Evolutionary conservation across 176 grass and related monocot genomes (phyloP), one percentile per base, ranked within the genome.

Genomic region (Tuctoria greenei): DNA sequence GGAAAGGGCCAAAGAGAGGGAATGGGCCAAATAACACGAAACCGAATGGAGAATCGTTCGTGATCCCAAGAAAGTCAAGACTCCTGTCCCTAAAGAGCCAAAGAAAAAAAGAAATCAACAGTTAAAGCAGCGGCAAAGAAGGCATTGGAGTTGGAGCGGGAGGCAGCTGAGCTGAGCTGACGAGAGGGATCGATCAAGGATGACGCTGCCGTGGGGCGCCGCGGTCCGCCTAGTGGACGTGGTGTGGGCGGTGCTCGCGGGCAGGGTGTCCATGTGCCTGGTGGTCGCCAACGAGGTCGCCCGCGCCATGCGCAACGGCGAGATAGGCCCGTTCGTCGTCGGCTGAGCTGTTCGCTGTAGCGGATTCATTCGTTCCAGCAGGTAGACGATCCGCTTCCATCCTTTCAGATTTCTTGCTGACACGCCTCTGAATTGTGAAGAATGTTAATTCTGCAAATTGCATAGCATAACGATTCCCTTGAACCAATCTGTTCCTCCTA

Each of bases 181-280:
- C 1, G 11, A 18, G 67, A 56, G 15, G 58, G 25, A 20, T 62
- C 16, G 25, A 20, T 62, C 16, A 41, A 74, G 31, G 72, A 93
- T 84, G 88, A 69, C 66, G 12, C 83, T 97, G 88, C 71, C 81
- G 4, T 91, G 88, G 62, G 61, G 66, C 7, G 31, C 83, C 23
- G 60, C 90, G 0, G 77, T 86, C 1, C 54, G 77, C 81, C 57
- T 93, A 13, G 85, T 97, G 76, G 85, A 81, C 15, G 81, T 82
- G 85, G 88, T 98, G 40, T 86, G 89, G 95, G 79, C 57, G 21
- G 70, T 87, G 27, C 76, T 98, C 64, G 65, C 86, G 24, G 46
- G 72, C 10, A 95, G 94, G 93, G 79, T 97, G 23, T 91, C 93
- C 11, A 83, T 81, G 1, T 97, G 88, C 74, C 37, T 97, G 35